Evolutionary conservation across 345 rosid species (phyloP).

Genomic region (Rhodamnia rubescens): DNA sequence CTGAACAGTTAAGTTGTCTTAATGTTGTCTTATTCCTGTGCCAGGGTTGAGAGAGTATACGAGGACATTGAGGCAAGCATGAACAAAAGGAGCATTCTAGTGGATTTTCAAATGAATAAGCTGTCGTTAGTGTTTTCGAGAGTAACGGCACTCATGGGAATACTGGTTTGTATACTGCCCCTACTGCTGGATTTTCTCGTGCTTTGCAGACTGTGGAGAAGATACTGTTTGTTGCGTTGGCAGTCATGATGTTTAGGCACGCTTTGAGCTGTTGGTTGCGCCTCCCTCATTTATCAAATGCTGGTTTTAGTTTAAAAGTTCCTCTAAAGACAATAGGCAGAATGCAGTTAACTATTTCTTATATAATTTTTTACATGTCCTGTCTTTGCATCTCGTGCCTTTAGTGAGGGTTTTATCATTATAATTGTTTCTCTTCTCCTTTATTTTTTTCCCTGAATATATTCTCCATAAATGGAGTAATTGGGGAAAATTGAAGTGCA

Average conservation of each 20-base stretch:
- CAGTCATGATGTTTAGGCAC: background rate
- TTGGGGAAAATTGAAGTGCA: background rate
- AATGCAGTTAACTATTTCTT: background rate
- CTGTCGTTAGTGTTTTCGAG: conserved; percentile 71
- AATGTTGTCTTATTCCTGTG: background rate
- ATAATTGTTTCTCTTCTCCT: background rate
- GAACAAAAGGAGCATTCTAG: conserved; percentile 29
- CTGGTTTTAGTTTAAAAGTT: background rate
- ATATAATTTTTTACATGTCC: background rate
- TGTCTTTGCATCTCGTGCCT: background rate
- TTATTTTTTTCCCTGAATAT: background rate
- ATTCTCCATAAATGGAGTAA: background rate
- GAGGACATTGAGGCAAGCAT: conserved; percentile 53
- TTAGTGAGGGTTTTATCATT: background rate
- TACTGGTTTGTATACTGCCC: conserved; percentile 44
- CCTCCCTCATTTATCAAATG: background rate
- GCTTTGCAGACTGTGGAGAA: background rate
- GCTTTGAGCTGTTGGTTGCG: background rate
- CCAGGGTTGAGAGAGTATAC: conserved; percentile 82
- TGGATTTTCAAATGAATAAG: conserved; percentile 59
- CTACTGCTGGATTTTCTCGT: background rate
- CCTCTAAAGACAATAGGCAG: background rate
- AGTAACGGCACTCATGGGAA: conserved; percentile 71
- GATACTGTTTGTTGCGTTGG: background rate
- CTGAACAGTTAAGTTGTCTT: background rate